phyloP scores from a whole-genome alignment of 75 land plant genomes.

The Pinus albicaulis region DNA sequence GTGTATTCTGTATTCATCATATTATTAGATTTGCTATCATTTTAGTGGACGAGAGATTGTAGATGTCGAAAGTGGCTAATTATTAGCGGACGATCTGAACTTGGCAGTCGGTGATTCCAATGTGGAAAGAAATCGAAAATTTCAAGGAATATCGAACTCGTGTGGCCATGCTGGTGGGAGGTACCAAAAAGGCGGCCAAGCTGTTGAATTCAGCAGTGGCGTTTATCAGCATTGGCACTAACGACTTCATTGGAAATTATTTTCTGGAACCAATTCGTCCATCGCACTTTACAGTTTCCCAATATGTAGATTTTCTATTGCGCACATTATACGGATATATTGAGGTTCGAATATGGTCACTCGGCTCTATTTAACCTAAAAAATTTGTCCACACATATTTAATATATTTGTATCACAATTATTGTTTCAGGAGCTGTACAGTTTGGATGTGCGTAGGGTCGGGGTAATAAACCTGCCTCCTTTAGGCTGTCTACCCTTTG shows the following conservation, averaged over 20 bases:
- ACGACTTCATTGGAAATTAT: constrained; percentile 27
- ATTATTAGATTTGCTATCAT: no score
- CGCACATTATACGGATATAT: background rate
- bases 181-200: background rate
- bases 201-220: constrained; percentile 6
- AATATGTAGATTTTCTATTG: constrained; percentile 8
- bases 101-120: constrained; percentile 12
- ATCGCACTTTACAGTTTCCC: constrained; percentile 5
- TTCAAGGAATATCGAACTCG: constrained; percentile 19
- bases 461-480: constrained; percentile 5
- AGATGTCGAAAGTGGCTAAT: no score
- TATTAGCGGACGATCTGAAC: background rate
- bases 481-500: constrained; percentile 5
- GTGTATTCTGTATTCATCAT: no score
- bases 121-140: constrained; percentile 20
- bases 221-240: constrained; percentile 16
- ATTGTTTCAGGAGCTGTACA: background rate
- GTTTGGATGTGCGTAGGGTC: background rate
- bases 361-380: background rate
- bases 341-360: background rate
- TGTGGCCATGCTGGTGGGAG: background rate
- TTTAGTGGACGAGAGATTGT: no score
- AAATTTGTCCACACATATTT: no score
- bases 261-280: constrained; percentile 1
- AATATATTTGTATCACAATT: no score